These are phyloP conservation scores for Xanthoceras sorbifolium DNA, from an alignment of 345 rosid species.

Conservation along the genomic window DNA sequence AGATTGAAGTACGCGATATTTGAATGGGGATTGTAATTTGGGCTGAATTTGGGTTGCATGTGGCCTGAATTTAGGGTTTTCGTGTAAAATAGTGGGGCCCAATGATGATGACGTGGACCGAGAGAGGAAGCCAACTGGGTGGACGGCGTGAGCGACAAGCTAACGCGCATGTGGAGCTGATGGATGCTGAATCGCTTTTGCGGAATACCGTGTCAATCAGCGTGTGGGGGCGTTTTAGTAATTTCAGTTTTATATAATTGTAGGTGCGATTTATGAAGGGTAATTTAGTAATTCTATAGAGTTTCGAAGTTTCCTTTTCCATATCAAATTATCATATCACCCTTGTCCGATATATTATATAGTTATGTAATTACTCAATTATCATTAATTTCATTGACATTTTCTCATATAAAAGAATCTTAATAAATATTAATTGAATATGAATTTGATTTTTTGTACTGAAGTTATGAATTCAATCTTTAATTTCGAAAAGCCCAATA, in stretches of 20 bases:
- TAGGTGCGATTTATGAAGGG: background rate
- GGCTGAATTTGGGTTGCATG: conserved; percentile 50
- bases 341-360: background rate
- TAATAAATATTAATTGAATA: too few relatives aligned
- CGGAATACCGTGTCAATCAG: conserved; percentile 7
- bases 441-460: too few relatives aligned
- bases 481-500: too few relatives aligned
- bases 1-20: conserved; percentile 16
- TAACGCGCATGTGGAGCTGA: conserved; percentile 37
- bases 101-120: conserved; percentile 40
- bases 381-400: too few relatives aligned
- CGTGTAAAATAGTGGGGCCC: conserved; percentile 21
- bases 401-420: too few relatives aligned
- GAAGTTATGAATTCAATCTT: too few relatives aligned
- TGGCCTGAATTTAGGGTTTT: conserved; percentile 48
- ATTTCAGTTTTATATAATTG: background rate
- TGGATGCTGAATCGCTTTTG: conserved; percentile 7
- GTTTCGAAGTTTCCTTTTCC: background rate
- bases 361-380: too few relatives aligned
- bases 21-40: conserved; percentile 30
- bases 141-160: conserved; percentile 39
- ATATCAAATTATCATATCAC: background rate
- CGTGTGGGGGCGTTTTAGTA: conserved; percentile 9
- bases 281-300: background rate
- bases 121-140: conserved; percentile 27